These are phyloP conservation scores for Malassezia yamatoensis DNA, from an alignment of 1,284 basidiomycete genomes.

Conservation along the genomic window DNA sequence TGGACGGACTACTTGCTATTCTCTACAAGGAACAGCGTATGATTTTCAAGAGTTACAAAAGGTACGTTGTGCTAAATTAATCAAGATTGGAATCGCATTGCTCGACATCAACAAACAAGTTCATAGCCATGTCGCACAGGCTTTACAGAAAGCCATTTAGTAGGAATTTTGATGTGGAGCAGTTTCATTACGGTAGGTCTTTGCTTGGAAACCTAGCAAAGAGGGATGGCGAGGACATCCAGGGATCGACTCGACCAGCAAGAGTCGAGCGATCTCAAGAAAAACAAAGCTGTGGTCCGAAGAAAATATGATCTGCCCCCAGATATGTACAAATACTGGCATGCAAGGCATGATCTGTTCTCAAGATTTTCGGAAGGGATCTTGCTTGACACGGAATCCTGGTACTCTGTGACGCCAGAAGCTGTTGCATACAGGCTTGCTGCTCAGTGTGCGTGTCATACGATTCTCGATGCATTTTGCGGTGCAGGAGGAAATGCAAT, in stretches of 20 bases:
- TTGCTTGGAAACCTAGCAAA: too few relatives aligned
- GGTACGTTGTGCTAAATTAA: not conserved
- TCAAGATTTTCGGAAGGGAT: slow-evolving; percentile 31
- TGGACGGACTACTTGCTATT: slow-evolving; percentile 13
- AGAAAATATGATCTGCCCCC: slow-evolving; percentile 10
- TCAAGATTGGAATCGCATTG: not conserved
- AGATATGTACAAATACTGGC: slow-evolving; percentile 30
- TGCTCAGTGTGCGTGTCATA: slow-evolving; percentile 58
- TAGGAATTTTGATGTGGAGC: not conserved
- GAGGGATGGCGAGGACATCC: not conserved
- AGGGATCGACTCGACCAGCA: not conserved
- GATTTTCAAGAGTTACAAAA: not conserved
- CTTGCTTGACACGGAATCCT: slow-evolving; percentile 69
- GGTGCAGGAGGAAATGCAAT: slow-evolving; percentile 97
- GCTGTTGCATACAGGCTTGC: slow-evolving; percentile 82
- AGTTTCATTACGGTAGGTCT: too few relatives aligned
- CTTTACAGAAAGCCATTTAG: not conserved
- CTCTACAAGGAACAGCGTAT: slow-evolving; percentile 6
- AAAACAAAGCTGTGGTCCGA: slow-evolving; percentile 1
- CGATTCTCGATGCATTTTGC: slow-evolving; percentile 81
- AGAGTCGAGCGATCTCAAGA: not conserved
- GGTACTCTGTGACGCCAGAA: slow-evolving; percentile 96
- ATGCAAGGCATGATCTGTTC: slow-evolving; percentile 28
- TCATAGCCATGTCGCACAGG: slow-evolving; percentile 10
- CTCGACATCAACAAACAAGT: not conserved